These are phyloP conservation scores for Vaccinium macrocarpon DNA, from an alignment of 148 eudicot genomes.

Conservation along the genomic window DNA sequence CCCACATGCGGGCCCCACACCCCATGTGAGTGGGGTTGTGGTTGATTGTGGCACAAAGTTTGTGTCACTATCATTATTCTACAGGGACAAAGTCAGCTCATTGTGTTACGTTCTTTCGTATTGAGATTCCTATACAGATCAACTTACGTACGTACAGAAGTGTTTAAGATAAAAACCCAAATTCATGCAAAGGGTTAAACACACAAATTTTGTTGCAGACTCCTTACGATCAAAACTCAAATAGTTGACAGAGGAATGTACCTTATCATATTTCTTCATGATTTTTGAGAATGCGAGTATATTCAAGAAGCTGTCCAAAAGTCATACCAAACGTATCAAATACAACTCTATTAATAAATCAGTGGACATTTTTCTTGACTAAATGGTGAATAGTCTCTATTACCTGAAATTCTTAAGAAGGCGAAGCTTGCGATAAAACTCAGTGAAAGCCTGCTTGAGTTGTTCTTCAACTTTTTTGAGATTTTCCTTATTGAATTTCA, in stretches of 20 bases:
- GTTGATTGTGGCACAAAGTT: too few species aligned
- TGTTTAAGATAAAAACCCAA: not conserved
- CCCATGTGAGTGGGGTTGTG: too few species aligned
- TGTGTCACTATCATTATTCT: too few species aligned
- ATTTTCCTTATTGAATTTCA: conserved; percentile 25
- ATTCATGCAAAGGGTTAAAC: not conserved
- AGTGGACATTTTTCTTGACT: not conserved
- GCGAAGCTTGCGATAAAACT: conserved; percentile 35
- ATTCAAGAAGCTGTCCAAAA: conserved; percentile 33
- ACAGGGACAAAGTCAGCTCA: not conserved
- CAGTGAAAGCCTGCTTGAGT: conserved; percentile 28
- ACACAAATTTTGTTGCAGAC: not conserved
- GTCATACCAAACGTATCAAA: not conserved
- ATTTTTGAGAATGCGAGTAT: conserved; percentile 40
- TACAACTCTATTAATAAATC: not conserved
- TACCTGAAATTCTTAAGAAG: conserved; percentile 42
- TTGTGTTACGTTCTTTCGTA: too few species aligned
- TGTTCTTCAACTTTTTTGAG: conserved; percentile 28
- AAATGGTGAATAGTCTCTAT: not conserved
- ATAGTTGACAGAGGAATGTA: not conserved
- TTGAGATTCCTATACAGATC: not conserved
- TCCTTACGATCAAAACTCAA: not conserved
- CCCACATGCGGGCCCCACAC: too few species aligned
- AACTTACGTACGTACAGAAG: not conserved
- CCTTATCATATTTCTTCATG: conserved; percentile 51